phyloP scores from a whole-genome alignment of 192 early-diverging fungal genomes.

The Spizellomyces punctatus region DNA sequence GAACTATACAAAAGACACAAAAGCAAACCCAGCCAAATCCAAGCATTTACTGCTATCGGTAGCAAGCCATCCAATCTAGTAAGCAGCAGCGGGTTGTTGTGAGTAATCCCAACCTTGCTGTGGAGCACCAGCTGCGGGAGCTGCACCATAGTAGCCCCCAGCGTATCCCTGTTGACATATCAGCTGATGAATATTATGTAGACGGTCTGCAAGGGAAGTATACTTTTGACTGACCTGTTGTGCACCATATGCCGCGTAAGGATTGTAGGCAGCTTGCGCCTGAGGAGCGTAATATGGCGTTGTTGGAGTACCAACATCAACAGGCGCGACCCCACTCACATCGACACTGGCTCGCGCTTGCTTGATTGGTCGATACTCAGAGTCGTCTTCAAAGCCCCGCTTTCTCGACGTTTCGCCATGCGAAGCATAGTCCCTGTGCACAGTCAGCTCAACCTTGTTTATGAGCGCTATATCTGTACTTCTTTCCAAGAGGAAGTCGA shows the following conservation, averaged over 20 bases:
- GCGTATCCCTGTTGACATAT: conserved; percentile 9
- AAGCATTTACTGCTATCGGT: not conserved
- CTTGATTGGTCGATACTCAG: conserved; percentile 10
- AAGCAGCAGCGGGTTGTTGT: conserved; percentile 3
- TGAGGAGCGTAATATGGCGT: conserved; percentile 7
- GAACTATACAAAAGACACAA: too few relatives aligned
- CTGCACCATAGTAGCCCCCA: conserved; percentile 14
- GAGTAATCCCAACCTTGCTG: conserved; percentile 26
- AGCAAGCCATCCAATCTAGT: not conserved
- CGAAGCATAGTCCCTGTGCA: conserved; percentile 14
- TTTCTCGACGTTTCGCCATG: conserved; percentile 15
- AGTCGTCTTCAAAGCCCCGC: conserved; percentile 12
- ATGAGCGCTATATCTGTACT: conserved; percentile 45
- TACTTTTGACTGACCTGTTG: conserved; percentile 2
- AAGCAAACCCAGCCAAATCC: not conserved
- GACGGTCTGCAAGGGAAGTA: not conserved
- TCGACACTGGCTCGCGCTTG: conserved; percentile 6
- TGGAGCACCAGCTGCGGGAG: not conserved
- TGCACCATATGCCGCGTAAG: conserved; percentile 10
- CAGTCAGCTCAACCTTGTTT: conserved; percentile 51
- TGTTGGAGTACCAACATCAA: not conserved
- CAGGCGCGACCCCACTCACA: not conserved
- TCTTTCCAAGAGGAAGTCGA: conserved; percentile 60
- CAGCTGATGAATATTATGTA: not conserved
- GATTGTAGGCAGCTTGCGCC: not conserved